Conservation (phyloP, 2,329 filamentous ascomycete genomes). For the Colletotrichum sp. region DNA sequence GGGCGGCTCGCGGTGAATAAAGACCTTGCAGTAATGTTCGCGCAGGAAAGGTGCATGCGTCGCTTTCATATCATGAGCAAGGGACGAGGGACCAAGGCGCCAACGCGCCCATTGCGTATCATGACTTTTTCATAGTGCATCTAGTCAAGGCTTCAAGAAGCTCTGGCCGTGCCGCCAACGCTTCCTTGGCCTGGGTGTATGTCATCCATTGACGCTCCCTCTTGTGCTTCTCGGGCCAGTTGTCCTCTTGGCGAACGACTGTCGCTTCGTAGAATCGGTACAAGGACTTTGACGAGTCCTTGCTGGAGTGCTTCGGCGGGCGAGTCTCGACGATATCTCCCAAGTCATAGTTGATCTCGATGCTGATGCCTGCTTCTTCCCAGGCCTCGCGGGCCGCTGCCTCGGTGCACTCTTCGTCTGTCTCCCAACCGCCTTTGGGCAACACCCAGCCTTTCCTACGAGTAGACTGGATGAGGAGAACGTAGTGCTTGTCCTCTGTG, state of each 20-base stretch:
- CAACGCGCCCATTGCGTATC: conserved; percentile 7
- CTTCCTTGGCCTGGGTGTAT: conserved; percentile 80
- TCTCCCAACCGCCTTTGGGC: conserved; percentile 97
- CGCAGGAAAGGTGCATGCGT: background rate
- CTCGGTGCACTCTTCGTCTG: conserved; percentile 85
- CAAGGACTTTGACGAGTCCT: conserved; percentile 64
- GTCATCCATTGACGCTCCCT: conserved; percentile 89
- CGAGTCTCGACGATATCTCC: conserved; percentile 86
- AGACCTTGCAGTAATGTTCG: background rate
- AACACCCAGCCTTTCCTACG: conserved; percentile 93
- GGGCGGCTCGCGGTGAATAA: background rate
- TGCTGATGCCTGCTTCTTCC: conserved; percentile 95
- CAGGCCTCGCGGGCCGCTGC: conserved; percentile 89
- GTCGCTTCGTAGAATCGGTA: conserved; percentile 88
- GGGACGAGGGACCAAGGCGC: background rate
- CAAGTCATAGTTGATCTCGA: conserved; percentile 83
- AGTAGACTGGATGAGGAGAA: conserved; percentile 92
- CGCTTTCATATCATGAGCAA: background rate
- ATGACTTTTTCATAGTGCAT: conserved; percentile 65
- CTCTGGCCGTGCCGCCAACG: conserved; percentile 81
- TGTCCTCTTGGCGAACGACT: conserved; percentile 82
- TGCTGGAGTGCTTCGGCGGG: conserved; percentile 73
- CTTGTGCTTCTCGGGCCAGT: conserved; percentile 96
- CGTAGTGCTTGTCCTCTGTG: conserved; percentile 82
- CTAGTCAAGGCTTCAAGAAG: conserved; percentile 85